A percentile compares a stretch with the other conserved stretches of the same genome.
phyloP scores from a whole-genome alignment of 2,329 filamentous ascomycete genomes.

The Nigrospora oryzae region DNA sequence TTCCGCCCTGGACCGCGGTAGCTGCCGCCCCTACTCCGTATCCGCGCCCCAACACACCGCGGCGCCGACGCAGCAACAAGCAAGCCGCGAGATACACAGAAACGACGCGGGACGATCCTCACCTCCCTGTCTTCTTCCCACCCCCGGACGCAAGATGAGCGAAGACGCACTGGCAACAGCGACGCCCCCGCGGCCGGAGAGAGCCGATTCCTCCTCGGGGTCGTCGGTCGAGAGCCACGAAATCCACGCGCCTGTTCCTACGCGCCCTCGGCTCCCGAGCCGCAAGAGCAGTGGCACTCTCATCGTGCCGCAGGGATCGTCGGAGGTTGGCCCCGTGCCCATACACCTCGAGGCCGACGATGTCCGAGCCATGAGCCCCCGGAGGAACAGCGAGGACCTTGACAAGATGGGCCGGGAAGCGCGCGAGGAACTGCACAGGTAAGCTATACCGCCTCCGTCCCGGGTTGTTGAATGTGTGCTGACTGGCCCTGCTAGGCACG shows the following conservation, averaged over 20 bases:
- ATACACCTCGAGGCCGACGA: conserved; percentile 78
- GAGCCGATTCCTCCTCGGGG: conserved; percentile 20
- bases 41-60: no score
- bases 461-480: background rate
- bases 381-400: conserved; percentile 83
- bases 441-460: conserved; percentile 11
- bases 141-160: background rate
- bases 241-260: conserved; percentile 42
- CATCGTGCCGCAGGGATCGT: conserved; percentile 70
- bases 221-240: conserved; percentile 18
- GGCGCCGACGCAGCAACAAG: no score
- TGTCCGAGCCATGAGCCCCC: conserved; percentile 88
- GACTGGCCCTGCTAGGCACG: conserved; percentile 53
- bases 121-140: background rate
- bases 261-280: conserved; percentile 60
- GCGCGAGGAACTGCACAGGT: conserved; percentile 55
- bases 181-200: conserved; percentile 7
- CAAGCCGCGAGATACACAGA: no score
- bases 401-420: conserved; percentile 81
- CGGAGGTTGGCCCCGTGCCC: conserved; percentile 63
- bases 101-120: background rate
- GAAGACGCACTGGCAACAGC: background rate
- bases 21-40: no score
- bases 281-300: conserved; percentile 77
- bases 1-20: no score